Evolutionary conservation across 768 basidiomycete species (phyloP).

Genomic region (Rhodotorula diobovata): DNA sequence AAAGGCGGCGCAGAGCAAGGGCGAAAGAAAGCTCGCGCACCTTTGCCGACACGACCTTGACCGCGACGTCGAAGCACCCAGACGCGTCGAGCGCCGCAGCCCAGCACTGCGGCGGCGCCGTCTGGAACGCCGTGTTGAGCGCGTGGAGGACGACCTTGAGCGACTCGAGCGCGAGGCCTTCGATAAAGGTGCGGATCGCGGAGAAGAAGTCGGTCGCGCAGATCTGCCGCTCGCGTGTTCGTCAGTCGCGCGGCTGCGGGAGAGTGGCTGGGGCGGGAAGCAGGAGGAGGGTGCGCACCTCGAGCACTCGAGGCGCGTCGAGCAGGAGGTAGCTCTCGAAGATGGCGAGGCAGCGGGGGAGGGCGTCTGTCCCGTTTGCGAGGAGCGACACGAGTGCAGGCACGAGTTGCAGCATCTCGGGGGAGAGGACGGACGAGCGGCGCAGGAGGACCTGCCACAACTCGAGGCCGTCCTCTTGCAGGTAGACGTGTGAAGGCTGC

Average conservation of each 20-base stretch:
- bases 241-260: no score
- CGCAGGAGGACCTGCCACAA: conserved; percentile 58
- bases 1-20: no score
- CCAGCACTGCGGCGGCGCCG: conserved; percentile 63
- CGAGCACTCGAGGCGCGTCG: conserved; percentile 60
- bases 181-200: conserved; percentile 50
- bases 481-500: conserved; percentile 40
- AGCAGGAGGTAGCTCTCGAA: conserved; percentile 75
- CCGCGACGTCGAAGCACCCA: conserved; percentile 63
- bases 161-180: conserved; percentile 58
- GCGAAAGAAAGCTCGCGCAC: neutral
- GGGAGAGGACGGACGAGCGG: conserved; percentile 51
- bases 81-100: conserved; percentile 67
- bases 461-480: conserved; percentile 72
- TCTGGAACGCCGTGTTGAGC: conserved; percentile 60
- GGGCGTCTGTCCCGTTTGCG: conserved; percentile 64
- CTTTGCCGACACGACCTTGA: conserved; percentile 54
- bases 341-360: conserved; percentile 64
- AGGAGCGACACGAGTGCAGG: conserved; percentile 60
- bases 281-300: conserved; percentile 51
- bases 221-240: neutral
- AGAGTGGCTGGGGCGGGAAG: neutral
- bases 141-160: conserved; percentile 54
- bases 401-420: conserved; percentile 59
- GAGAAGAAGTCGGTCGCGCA: conserved; percentile 48